Evolutionary conservation across 768 basidiomycete species (phyloP), one percentile per base, ranked within the genome.

Genomic region (Trametes sanguinea): DNA sequence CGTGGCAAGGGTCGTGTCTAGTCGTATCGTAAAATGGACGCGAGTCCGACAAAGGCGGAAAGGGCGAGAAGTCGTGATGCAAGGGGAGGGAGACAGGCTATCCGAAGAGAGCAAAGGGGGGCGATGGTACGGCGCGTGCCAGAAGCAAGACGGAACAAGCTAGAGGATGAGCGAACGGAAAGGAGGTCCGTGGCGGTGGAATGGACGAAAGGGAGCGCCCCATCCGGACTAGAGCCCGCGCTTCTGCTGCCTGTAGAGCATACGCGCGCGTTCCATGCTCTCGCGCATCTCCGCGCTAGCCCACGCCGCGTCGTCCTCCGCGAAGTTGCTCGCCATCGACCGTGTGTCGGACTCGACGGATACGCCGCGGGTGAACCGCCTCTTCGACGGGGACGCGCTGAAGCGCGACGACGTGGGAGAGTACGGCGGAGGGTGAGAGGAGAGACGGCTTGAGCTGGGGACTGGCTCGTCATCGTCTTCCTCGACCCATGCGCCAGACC

Each of bases 401-500:
- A 67, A 65, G 62, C 74, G 68, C 60, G 67, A 67, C 54, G 67
- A 29, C 35, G 35, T 37, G 54, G 73, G 45, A 68, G 76, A 61
- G 66, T 67, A 39, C 70, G 71, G 51, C 54, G 70, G 50, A 45
- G 72, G 45, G 69, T 51, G 67, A 54, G 46, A 37, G 35, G 35
- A 60, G 22, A 63, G 58, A 22, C 69, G 68, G 40, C 67, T 65
- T 27, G 72, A 72, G 14, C 69, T 51, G 2, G 63, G 51, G n/a
- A 46, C 35, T n/a, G 62, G 37, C 30, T 57, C 35, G 7, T 62
- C 47, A 11, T 73, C 74, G 30, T 78, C 80, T 45, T 89, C 87
- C 56, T 92, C 90, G 59, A 87, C 86, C 92, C 92, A 94, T 2
- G 77, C 80, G 7, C 84, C 89, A 6, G 78, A 80, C 2, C 89